These are phyloP conservation scores for Knufia petricola DNA, from an alignment of 2,329 filamentous ascomycete species.

Conservation along the genomic window DNA sequence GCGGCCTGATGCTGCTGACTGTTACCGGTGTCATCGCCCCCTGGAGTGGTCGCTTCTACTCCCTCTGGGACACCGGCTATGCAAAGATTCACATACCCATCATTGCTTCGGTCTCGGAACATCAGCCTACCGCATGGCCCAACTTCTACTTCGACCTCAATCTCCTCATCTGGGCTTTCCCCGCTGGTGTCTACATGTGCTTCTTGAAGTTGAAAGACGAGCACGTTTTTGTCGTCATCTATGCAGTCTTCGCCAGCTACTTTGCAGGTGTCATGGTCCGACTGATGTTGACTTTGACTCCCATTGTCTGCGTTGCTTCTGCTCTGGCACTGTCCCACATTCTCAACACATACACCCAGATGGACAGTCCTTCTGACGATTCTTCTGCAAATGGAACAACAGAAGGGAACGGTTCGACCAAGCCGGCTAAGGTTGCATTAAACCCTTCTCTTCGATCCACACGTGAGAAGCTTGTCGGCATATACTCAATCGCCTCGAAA, in stretches of 20 bases:
- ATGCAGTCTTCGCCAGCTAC: slow-evolving; percentile 92
- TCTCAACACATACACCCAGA: slow-evolving; percentile 71
- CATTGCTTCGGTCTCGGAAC: slow-evolving; percentile 98
- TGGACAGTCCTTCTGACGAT: slow-evolving; percentile 51
- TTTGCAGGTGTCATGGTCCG: slow-evolving; percentile 99
- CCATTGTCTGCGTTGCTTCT: slow-evolving; percentile 88
- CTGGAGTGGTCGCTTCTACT: slow-evolving; percentile 98
- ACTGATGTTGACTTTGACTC: slow-evolving; percentile 93
- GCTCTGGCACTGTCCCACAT: slow-evolving; percentile 81
- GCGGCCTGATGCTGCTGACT: slow-evolving; percentile 71
- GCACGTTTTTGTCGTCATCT: slow-evolving; percentile 96
- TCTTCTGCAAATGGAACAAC: slow-evolving; percentile 28
- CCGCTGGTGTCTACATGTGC: slow-evolving; percentile 94
- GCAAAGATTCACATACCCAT: slow-evolving; percentile 99
- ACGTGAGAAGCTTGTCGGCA: slow-evolving; percentile 65
- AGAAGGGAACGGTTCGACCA: slow-evolving; percentile 29
- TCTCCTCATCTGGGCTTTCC: slow-evolving; percentile 98
- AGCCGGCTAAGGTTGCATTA: slow-evolving; percentile 47
- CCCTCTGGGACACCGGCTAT: slow-evolving; percentile 96
- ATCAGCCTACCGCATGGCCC: slow-evolving; percentile 97
- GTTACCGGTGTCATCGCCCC: slow-evolving; percentile 87
- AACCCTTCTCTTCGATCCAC: slow-evolving; percentile 57
- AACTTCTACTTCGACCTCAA: slow-evolving; percentile 99
- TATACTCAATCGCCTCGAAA: slow-evolving; percentile 76
- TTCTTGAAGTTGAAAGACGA: slow-evolving; percentile 90